Evolutionary conservation across 139 green algal genomes (phyloP), one percentile per base, ranked within the genome.

Genomic region (Haematococcus lacustris): DNA sequence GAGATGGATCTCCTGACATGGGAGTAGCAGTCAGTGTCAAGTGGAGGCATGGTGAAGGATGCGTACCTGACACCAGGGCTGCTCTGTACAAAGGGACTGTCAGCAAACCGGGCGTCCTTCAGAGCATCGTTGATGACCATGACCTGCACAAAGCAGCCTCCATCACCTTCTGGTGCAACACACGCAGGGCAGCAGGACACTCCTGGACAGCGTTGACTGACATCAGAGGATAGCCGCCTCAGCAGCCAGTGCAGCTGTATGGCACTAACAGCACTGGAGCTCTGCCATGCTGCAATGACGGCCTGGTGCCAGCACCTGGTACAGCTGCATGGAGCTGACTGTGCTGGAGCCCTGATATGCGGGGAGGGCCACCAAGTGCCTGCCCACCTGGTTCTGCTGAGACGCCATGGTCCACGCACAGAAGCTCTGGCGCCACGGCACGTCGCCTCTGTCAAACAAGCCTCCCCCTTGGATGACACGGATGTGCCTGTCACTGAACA

Each of bases 331-430:
- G 43, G 9, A 9, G 17, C 43, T 53, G 51, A 9, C 13, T 4
- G 51, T 62, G 51, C n/a, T 9, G 47, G 9, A 57, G 47, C 47
- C 17, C 13, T 57, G 47, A 57, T 9, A 9, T 17, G 47, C 47
- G 47, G 9, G 13, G 17, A 17, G 13, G 47, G 17, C 47, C 47
- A 57, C 47, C 13, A 9, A 17, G 25, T 62, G 5, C 51, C 51
- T 25, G 25, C 60, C 3, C 60, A 66, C 63, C 63, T 86, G 71
- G 1, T 86, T 80, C 38, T 77, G 68, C 23, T 80, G 51, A 0
- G 77, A 77, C 30, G 89, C 73, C 53, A 94, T 82, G 3, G 89
- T 94, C 83, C 86, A 92, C 3, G 78, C 85, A 57, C 90, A 95
- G 70, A 95, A 77, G 1, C 69, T 77, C 13, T 5, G 62, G 38